Percentiles rank a stretch among this genome's conserved stretches.
Evolutionary conservation across 2,329 filamentous ascomycete genomes (phyloP).

Genomic region (Onygena corvina): DNA sequence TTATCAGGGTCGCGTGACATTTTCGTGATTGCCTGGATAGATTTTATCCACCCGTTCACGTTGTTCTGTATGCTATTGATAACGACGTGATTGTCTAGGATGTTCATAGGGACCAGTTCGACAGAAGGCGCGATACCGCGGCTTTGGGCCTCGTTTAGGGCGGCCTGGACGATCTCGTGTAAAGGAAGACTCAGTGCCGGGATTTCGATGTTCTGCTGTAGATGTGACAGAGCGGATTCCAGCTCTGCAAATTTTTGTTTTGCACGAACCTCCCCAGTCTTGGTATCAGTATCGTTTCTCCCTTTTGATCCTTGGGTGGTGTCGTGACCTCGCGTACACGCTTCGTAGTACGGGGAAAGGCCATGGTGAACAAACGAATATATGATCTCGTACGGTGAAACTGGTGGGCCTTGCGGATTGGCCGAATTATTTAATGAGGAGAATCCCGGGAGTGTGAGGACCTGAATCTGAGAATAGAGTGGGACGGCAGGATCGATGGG

Average conservation of each 20-base stretch:
- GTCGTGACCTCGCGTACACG: conserved; percentile 75
- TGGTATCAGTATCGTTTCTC: conserved; percentile 73
- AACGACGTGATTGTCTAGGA: conserved; percentile 82
- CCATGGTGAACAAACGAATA: conserved; percentile 86
- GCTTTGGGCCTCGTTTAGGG: conserved; percentile 63
- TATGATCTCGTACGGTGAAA: conserved; percentile 82
- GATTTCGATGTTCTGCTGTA: conserved; percentile 97
- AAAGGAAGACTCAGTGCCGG: conserved; percentile 79
- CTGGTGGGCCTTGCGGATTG: conserved; percentile 57
- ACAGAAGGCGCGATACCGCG: conserved; percentile 58
- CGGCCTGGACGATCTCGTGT: conserved; percentile 76
- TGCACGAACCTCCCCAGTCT: conserved; percentile 90
- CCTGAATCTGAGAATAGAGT: conserved; percentile 77
- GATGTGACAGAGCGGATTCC: conserved; percentile 75
- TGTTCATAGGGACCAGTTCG: conserved; percentile 60
- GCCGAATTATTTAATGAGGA: conserved; percentile 55
- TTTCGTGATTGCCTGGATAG: conserved; percentile 91
- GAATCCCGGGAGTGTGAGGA: conserved; percentile 80
- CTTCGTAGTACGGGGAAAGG: conserved; percentile 92
- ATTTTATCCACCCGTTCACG: conserved; percentile 97
- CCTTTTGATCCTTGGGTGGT: conserved; percentile 52
- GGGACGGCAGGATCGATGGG: conserved; percentile 75
- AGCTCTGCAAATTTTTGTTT: conserved; percentile 95
- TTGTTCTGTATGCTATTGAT: conserved; percentile 87
- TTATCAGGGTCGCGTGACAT: conserved; percentile 71